Evolutionary conservation across 208 protist species (phyloP).

Genomic region (Sergeia podlipaevii): DNA sequence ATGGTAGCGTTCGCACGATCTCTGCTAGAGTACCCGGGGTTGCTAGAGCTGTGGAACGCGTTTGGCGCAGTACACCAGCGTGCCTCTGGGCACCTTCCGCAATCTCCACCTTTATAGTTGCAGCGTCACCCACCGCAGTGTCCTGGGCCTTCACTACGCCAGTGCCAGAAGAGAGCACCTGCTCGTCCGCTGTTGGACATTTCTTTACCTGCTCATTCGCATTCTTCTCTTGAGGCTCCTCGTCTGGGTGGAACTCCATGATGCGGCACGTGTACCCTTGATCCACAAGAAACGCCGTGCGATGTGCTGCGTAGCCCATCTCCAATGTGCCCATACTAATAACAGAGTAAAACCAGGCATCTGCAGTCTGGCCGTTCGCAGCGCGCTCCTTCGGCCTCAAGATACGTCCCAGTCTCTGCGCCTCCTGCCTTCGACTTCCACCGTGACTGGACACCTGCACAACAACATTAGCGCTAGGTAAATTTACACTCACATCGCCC

Average conservation of each 20-base stretch:
- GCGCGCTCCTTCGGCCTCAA: constrained; percentile 84
- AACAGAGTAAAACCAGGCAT: constrained; percentile 99
- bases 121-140: constrained; percentile 45
- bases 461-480: constrained; percentile 99
- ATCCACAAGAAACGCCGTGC: constrained; percentile 98
- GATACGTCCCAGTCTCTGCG: constrained; percentile 97
- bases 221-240: not conserved
- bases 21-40: not conserved
- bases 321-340: constrained; percentile 97
- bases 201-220: not conserved
- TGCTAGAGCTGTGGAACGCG: not conserved
- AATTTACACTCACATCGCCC: constrained; percentile 97
- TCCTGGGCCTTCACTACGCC: constrained; percentile 7
- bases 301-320: constrained; percentile 95
- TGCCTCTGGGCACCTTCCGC: constrained; percentile 30
- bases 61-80: constrained; percentile 9
- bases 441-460: constrained; percentile 98
- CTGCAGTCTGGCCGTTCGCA: constrained; percentile 78
- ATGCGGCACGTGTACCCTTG: constrained; percentile 88
- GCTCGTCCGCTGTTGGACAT: not conserved
- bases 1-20: constrained; percentile 27
- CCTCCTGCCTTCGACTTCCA: constrained; percentile 94
- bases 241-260: constrained; percentile 58
- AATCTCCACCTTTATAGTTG: constrained; percentile 74
- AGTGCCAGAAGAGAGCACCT: not conserved